These are phyloP conservation scores for Vigna reflexopilosa DNA, from an alignment of 306 rosid genomes.

Conservation along the genomic window DNA sequence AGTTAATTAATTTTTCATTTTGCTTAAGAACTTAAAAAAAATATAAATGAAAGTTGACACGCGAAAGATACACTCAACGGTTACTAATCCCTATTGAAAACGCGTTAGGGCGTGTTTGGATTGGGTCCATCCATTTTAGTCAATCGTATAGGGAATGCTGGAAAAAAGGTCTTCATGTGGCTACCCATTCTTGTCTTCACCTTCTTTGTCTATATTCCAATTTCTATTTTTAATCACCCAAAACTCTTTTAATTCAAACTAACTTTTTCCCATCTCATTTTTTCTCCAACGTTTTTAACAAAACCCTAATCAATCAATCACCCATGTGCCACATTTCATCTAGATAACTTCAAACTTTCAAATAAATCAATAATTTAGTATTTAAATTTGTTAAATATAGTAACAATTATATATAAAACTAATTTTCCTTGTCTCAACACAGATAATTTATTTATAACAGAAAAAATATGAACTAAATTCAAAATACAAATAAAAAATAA, in stretches of 20 bases:
- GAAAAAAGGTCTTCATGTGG: conserved; percentile 26
- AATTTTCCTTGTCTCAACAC: no score
- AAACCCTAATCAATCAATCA: background rate
- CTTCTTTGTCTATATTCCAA: conserved; percentile 42
- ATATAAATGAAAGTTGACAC: no score
- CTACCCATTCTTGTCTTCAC: conserved; percentile 52
- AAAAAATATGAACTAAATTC: no score
- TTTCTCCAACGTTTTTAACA: background rate
- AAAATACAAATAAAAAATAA: no score
- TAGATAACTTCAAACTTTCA: background rate
- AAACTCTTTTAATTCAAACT: conserved; percentile 36
- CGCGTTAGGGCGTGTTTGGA: conserved; percentile 41
- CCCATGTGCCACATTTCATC: background rate
- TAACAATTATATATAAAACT: no score
- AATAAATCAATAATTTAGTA: no score
- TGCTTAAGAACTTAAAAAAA: no score
- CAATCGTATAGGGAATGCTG: conserved; percentile 26
- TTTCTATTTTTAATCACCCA: background rate
- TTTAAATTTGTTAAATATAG: no score
- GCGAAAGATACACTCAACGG: conserved; percentile 21
- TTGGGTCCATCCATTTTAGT: conserved; percentile 22
- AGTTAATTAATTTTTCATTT: no score
- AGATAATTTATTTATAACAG: no score
- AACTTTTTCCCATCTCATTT: conserved; percentile 32
- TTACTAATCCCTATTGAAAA: conserved; percentile 10